These are phyloP conservation scores for Trypanosoma boissoni DNA, from an alignment of 208 protist genomes.

Conservation along the genomic window DNA sequence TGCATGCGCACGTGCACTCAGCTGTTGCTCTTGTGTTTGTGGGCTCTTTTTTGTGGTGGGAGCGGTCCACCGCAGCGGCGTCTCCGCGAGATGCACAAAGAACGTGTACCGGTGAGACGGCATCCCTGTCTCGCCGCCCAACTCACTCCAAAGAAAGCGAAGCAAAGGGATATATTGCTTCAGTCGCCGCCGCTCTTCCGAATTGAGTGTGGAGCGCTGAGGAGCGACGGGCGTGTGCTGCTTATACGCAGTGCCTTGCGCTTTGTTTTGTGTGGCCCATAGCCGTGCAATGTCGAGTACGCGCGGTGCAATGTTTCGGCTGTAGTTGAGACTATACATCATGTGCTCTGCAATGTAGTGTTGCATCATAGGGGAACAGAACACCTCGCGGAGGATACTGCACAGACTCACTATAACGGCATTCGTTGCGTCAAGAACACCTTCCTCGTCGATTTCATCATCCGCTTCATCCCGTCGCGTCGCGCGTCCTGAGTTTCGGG, in stretches of 20 bases:
- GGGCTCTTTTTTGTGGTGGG: too few species aligned
- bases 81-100: slow-evolving; percentile 29
- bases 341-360: slow-evolving; percentile 77
- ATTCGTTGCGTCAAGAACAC: background rate
- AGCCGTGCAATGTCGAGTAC: slow-evolving; percentile 50
- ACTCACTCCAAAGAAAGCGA: slow-evolving; percentile 48
- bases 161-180: slow-evolving; percentile 36
- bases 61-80: too few species aligned
- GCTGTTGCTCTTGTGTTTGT: too few species aligned
- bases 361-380: slow-evolving; percentile 32
- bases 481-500: too few species aligned
- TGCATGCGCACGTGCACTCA: too few species aligned
- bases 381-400: slow-evolving; percentile 9
- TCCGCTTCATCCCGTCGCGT: too few species aligned
- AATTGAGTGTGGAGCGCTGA: background rate
- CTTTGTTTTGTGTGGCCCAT: slow-evolving; percentile 25
- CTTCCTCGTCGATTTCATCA: background rate
- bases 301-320: slow-evolving; percentile 44
- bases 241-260: background rate
- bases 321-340: slow-evolving; percentile 75
- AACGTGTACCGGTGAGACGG: slow-evolving; percentile 44
- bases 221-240: too few species aligned
- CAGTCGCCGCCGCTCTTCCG: slow-evolving; percentile 18
- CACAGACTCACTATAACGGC: background rate
- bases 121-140: slow-evolving; percentile 36